Percentiles rank a stretch among this genome's conserved stretches.
These are phyloP conservation scores for Nissolia schottii DNA, from an alignment of 306 rosid species.

Conservation along the genomic window DNA sequence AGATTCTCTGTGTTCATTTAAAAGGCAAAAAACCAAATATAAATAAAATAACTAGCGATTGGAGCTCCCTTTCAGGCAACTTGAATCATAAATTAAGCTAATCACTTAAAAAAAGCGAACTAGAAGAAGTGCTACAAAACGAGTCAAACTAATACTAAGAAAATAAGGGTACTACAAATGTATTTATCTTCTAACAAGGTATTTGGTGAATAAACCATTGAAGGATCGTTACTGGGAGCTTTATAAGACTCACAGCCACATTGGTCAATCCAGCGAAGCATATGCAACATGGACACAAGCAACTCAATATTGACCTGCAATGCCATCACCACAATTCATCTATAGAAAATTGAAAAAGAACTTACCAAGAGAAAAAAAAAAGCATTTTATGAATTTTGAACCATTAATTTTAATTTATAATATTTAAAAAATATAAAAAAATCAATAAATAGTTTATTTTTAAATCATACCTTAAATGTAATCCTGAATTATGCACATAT, in stretches of 20 bases:
- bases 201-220: slow-evolving; percentile 55
- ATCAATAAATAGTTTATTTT: too few relatives aligned
- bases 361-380: too few relatives aligned
- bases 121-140: not conserved
- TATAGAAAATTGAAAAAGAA: not conserved
- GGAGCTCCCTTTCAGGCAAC: not conserved
- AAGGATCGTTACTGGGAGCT: slow-evolving; percentile 56
- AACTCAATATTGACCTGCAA: slow-evolving; percentile 61
- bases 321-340: not conserved
- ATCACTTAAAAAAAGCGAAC: not conserved
- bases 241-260: slow-evolving; percentile 49
- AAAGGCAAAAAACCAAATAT: not conserved
- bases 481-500: too few relatives aligned
- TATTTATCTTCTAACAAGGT: slow-evolving; percentile 49
- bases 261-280: slow-evolving; percentile 46
- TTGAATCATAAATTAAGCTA: not conserved
- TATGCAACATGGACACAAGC: slow-evolving; percentile 76
- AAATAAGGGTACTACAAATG: not conserved
- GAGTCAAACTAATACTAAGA: not conserved
- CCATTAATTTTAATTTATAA: too few relatives aligned
- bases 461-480: too few relatives aligned
- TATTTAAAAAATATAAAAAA: not conserved
- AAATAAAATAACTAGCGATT: not conserved
- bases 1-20: not conserved
- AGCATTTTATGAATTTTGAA: too few relatives aligned